Evolutionary conservation across 2,329 filamentous ascomycete species (phyloP).

Genomic region (Septoria petroselini): DNA sequence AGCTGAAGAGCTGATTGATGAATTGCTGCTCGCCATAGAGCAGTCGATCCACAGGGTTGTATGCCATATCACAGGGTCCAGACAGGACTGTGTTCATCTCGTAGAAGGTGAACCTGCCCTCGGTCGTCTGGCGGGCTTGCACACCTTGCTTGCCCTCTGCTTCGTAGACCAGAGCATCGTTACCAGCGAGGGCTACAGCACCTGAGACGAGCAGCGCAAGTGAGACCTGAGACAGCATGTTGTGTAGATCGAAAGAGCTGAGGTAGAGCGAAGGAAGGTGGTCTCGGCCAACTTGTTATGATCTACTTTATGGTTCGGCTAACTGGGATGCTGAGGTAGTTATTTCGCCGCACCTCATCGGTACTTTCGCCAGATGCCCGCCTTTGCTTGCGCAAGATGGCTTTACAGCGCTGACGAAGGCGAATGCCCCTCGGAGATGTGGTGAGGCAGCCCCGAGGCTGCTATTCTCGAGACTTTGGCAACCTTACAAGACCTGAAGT

Average conservation of each 20-base stretch:
- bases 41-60: conserved; percentile 15
- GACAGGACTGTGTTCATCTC: conserved; percentile 16
- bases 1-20: conserved; percentile 20
- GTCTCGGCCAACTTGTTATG: neutral
- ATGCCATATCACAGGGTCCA: conserved; percentile 23
- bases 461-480: too few species aligned
- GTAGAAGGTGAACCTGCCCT: conserved; percentile 19
- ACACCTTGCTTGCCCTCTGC: conserved; percentile 4
- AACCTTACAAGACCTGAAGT: too few species aligned
- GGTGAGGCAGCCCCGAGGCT: too few species aligned
- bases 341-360: too few species aligned
- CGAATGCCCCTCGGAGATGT: too few species aligned
- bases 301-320: too few species aligned
- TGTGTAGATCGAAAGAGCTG: neutral
- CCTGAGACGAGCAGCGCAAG: neutral
- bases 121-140: conserved; percentile 2
- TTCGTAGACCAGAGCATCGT: conserved; percentile 1
- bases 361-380: too few species aligned
- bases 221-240: neutral
- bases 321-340: too few species aligned
- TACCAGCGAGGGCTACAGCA: neutral
- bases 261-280: neutral
- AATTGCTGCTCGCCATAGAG: conserved; percentile 17
- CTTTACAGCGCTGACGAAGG: too few species aligned
- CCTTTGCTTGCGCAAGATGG: too few species aligned